Percentiles rank a stretch among this genome's conserved stretches.
phyloP scores from a whole-genome alignment of 495 filamentous ascomycete genomes.

The Beverwykella pulmonaria region DNA sequence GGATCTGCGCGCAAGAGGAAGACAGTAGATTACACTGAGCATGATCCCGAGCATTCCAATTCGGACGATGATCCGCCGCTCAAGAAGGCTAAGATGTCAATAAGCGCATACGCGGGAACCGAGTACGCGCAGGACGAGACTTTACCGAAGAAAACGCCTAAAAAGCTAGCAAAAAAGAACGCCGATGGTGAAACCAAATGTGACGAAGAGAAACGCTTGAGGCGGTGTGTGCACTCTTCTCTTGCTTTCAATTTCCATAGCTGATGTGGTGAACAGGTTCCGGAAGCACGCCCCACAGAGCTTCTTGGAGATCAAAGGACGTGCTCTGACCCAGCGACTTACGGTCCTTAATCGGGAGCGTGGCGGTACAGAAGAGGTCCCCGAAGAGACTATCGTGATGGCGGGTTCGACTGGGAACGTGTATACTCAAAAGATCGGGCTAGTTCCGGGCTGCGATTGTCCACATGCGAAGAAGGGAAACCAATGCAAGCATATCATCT shows the following conservation, averaged over 20 bases:
- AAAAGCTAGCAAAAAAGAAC: slow-evolving; percentile 17
- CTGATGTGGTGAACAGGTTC: slow-evolving; percentile 19
- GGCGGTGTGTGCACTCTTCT: slow-evolving; percentile 43
- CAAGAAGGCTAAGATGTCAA: slow-evolving; percentile 16
- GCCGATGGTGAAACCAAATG: slow-evolving; percentile 9
- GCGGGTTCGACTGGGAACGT: slow-evolving; percentile 77
- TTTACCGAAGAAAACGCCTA: slow-evolving; percentile 9
- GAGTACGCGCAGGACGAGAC: background rate
- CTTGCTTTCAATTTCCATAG: background rate
- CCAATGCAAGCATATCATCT: slow-evolving; percentile 77
- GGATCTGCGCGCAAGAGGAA: slow-evolving; percentile 20
- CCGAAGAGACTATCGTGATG: slow-evolving; percentile 63
- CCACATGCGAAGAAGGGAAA: slow-evolving; percentile 63
- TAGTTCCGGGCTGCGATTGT: slow-evolving; percentile 67
- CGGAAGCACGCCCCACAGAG: slow-evolving; percentile 45
- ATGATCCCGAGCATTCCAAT: background rate
- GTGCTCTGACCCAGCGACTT: slow-evolving; percentile 50
- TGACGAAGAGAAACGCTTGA: slow-evolving; percentile 49
- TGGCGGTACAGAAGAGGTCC: slow-evolving; percentile 46
- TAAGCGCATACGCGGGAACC: background rate
- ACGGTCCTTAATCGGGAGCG: slow-evolving; percentile 58
- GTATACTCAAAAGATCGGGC: slow-evolving; percentile 63
- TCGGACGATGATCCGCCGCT: background rate
- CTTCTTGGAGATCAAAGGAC: slow-evolving; percentile 47
- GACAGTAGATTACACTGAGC: background rate